Base-by-base conservation (phyloP, 1,284 basidiomycete genomes). In the Cryptococcus sp. region DNA sequence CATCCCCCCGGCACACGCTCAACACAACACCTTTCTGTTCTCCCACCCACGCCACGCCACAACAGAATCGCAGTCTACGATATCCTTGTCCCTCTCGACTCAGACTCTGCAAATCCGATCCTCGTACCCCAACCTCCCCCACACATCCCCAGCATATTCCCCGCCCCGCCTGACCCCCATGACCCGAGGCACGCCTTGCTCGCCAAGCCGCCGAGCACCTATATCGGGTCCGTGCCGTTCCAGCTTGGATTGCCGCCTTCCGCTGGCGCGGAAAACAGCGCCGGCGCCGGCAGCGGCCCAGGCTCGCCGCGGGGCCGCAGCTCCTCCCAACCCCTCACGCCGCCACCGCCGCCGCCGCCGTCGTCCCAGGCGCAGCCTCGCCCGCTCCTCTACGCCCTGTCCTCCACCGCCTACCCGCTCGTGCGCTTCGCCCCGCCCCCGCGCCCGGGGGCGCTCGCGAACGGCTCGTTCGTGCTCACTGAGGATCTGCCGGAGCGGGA, bases 101-200 rank as follows among this genome's bases (percentile, higher is more conserved):
- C 68, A 1, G 53, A 64, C 7, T 63, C 67, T 1, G 64, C 69
- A 18, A 70, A 71, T 50, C 75, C 76, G 3, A 73, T 78, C 8
- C 69, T 78, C n/a, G 68, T 78, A 1, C 76, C 76, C 18, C 76
- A 78, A 61, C 75, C 76, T 23, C 68, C 66, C 3, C 66, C 71
- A 9, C 67, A 76, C 44, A 58, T 75, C 4, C 64, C 68, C 1
- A 66, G 68, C 0, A 57, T 77, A 4, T 71, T 73, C 53, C 69
- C 71, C 9, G 52, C 53, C 2, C 61, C 61, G 8, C 48, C 54
- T 12, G 37, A 64, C n/a, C 56, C 60, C 4, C 52, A 54, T 23
- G 54, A 61, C 16, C 52, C 62, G 36, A 48, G 53, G 7, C 64
- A 67, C n/a, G 66, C 69, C 42, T 56, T 74, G 15, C 45, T 62